Conservation (phyloP, 2,329 filamentous ascomycete species). For the Delphinella strobiligena region DNA sequence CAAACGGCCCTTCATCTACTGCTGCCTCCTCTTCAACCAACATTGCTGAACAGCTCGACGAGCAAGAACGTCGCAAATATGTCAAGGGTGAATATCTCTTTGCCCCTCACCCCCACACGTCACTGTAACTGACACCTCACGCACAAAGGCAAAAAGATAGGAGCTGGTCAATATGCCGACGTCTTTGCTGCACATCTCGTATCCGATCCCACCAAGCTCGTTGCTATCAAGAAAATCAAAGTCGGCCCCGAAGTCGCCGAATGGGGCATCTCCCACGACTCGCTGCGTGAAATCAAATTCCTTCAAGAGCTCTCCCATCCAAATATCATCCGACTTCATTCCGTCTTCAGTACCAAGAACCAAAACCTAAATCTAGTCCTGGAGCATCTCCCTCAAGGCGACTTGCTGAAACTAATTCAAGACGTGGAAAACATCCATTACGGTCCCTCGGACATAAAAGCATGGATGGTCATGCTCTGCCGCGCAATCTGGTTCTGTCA, state of each 20-base stretch:
- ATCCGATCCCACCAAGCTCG: slow-evolving; percentile 55
- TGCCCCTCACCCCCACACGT: neutral
- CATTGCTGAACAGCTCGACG: slow-evolving; percentile 37
- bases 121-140: neutral
- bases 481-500: slow-evolving; percentile 95
- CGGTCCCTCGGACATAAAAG: slow-evolving; percentile 82
- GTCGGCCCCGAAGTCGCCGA: slow-evolving; percentile 76
- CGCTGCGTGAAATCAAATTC: slow-evolving; percentile 89
- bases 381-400: slow-evolving; percentile 85
- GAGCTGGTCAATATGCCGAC: slow-evolving; percentile 92
- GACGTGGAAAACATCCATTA: slow-evolving; percentile 70
- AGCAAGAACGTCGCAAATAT: slow-evolving; percentile 62
- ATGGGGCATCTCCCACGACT: slow-evolving; percentile 77
- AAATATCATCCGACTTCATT: slow-evolving; percentile 86
- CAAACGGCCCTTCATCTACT: neutral
- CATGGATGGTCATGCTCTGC: slow-evolving; percentile 96
- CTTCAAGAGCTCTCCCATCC: slow-evolving; percentile 88
- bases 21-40: slow-evolving; percentile 16
- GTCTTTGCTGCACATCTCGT: slow-evolving; percentile 82
- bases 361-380: slow-evolving; percentile 94
- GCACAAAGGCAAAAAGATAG: slow-evolving; percentile 71
- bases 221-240: slow-evolving; percentile 93
- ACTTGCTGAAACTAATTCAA: slow-evolving; percentile 88
- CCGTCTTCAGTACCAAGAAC: slow-evolving; percentile 90
- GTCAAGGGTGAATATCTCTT: slow-evolving; percentile 57